Evolutionary conservation across 2,329 filamentous ascomycete genomes (phyloP).

Genomic region (Pyricularia pennisetigena): DNA sequence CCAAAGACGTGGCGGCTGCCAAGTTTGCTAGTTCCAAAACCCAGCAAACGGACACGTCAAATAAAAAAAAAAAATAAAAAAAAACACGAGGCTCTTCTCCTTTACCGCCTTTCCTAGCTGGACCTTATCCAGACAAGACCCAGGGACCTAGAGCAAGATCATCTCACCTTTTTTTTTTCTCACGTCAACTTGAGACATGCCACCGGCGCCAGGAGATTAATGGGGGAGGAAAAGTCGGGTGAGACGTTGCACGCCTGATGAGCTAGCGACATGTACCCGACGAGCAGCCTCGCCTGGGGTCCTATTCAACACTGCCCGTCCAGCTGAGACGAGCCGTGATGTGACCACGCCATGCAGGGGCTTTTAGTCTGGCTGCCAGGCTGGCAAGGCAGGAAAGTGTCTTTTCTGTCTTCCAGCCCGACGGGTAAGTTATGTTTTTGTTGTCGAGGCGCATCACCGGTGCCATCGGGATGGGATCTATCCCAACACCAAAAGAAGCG

Average conservation of each 20-base stretch:
- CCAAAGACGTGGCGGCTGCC: neutral
- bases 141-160: neutral
- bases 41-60: neutral
- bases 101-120: neutral
- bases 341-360: neutral
- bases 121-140: neutral
- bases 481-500: neutral
- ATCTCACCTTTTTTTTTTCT: neutral
- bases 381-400: neutral
- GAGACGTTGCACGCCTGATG: neutral
- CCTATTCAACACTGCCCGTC: neutral
- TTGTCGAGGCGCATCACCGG: neutral
- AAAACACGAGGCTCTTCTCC: neutral
- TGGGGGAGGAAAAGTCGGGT: neutral
- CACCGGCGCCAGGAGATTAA: neutral
- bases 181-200: neutral
- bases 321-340: neutral
- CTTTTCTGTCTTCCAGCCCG: neutral
- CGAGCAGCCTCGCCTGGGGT: neutral
- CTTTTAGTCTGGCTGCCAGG: neutral
- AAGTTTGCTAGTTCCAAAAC: neutral
- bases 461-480: neutral
- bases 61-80: neutral
- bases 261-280: neutral
- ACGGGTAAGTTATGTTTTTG: neutral